Base-by-base conservation (phyloP, 768 basidiomycete genomes). In the Crassisporium funariophilum region DNA sequence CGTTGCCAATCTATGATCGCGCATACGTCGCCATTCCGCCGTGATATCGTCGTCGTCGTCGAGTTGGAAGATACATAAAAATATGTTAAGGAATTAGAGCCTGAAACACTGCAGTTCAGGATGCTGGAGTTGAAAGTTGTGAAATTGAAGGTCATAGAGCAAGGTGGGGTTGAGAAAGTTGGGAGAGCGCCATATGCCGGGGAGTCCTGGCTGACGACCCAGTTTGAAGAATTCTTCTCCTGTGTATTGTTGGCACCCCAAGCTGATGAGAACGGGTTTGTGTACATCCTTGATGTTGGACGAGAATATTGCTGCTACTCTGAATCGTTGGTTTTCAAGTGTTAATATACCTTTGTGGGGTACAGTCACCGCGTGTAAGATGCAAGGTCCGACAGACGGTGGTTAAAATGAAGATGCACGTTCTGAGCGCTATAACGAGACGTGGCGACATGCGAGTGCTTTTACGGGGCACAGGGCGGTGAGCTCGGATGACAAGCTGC, bases 1-100 rank as follows among this genome's bases (percentile, higher is more conserved):
- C 47, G 41, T 56, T 65, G 25, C 78, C 79, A 80, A 38, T 73
- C 70, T 35, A 81, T 59, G 46, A 72, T 59, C 2, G 70, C 75
- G 27, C 72, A 54, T 19, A 60, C 65, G 11, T 65, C 61, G 27
- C 70, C 69, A 17, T 64, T 63, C 13, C 63, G 52, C 41, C 73
- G 67, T 24, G 68, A 66, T 44, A 76, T 60, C 11, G 74, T 52
- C 7, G 76, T 78, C 46, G 64, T 64, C 4, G 65, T 66, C 6
- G 59, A 58, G 15, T 61, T 60, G 13, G 66, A 74, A 16, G 52
- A 58, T 44, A 80, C 48, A 36, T 64, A 66, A 49, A 75, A 77
- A 35, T 64, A 69, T 9, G 66, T 61, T 46, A 66, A 65, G 7
- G 56, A 56, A 44, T 71, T 64, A 0, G 77, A 70, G 0, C 76